Evolutionary conservation across 2,329 filamentous ascomycete genomes (phyloP).

Genomic region (Apiospora arundinis): DNA sequence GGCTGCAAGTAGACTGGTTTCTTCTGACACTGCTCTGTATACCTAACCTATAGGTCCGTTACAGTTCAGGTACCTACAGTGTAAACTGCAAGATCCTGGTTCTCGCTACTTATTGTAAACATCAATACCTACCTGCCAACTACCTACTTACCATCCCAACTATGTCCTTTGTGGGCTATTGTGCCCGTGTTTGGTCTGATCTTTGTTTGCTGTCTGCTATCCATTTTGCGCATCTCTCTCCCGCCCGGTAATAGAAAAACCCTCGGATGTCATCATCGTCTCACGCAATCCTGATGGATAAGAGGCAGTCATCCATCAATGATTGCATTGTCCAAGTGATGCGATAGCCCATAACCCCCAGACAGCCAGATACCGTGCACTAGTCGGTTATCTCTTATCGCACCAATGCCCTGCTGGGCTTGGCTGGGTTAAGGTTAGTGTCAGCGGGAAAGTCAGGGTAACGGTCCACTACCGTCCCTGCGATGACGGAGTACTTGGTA

Average conservation of each 20-base stretch:
- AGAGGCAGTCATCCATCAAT: background rate
- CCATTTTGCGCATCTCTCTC: background rate
- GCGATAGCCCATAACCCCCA: background rate
- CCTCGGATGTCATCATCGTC: conserved; percentile 11
- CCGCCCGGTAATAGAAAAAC: background rate
- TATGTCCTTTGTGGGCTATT: background rate
- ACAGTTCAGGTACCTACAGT: too few relatives aligned
- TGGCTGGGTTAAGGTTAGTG: conserved; percentile 5
- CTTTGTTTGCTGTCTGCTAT: background rate
- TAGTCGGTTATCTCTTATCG: conserved; percentile 15
- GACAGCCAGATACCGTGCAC: conserved; percentile 5
- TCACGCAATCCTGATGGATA: background rate
- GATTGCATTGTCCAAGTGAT: background rate
- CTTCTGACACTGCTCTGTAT: too few relatives aligned
- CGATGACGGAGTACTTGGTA: conserved; percentile 14
- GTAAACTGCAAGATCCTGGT: too few relatives aligned
- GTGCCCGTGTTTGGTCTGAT: background rate
- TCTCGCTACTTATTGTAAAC: too few relatives aligned
- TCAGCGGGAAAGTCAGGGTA: conserved; percentile 16
- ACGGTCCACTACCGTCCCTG: conserved; percentile 14
- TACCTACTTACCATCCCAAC: background rate
- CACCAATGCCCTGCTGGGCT: background rate
- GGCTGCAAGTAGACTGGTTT: too few relatives aligned
- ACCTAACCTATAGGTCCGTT: too few relatives aligned
- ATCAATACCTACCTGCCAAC: too few relatives aligned